Evolutionary conservation across 352 stramenopile genomes (phyloP).

Genomic region (Thraustochytrium striatum): DNA sequence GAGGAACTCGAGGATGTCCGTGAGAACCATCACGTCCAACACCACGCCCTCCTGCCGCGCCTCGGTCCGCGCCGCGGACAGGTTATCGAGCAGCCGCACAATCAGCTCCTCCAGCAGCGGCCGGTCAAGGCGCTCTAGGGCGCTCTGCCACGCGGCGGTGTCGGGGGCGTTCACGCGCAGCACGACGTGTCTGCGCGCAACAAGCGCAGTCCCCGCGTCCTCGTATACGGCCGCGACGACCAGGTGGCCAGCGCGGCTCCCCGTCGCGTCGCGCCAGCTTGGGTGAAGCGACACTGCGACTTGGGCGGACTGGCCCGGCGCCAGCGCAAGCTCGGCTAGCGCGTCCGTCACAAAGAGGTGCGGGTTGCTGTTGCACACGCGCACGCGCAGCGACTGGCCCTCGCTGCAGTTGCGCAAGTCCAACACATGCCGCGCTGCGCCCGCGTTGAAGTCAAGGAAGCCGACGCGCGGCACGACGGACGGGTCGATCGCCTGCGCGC

Average conservation of each 20-base stretch:
- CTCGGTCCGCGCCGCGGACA: neutral
- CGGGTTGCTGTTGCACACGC: neutral
- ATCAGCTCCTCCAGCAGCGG: neutral
- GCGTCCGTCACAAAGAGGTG: neutral
- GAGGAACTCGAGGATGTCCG: slow-evolving; percentile 24
- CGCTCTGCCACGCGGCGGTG: neutral
- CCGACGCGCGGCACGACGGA: no score
- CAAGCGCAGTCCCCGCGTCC: neutral
- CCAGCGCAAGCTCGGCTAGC: no score
- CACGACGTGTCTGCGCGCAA: neutral
- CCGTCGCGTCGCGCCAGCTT: no score
- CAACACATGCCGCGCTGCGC: neutral
- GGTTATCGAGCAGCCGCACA: neutral
- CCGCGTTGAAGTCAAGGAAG: no score
- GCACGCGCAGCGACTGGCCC: neutral
- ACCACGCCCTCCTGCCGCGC: neutral
- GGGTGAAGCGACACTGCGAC: no score
- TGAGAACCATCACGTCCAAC: slow-evolving; percentile 14
- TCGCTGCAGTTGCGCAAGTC: neutral
- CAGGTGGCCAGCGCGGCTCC: neutral
- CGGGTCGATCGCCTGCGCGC: no score
- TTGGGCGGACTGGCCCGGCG: no score
- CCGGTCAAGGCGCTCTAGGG: neutral
- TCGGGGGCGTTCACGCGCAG: neutral
- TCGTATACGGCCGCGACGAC: neutral